Percentiles rank a stretch among this genome's conserved stretches.
Conservation (phyloP, 495 filamentous ascomycete genomes). For the Cercophora sp. region DNA sequence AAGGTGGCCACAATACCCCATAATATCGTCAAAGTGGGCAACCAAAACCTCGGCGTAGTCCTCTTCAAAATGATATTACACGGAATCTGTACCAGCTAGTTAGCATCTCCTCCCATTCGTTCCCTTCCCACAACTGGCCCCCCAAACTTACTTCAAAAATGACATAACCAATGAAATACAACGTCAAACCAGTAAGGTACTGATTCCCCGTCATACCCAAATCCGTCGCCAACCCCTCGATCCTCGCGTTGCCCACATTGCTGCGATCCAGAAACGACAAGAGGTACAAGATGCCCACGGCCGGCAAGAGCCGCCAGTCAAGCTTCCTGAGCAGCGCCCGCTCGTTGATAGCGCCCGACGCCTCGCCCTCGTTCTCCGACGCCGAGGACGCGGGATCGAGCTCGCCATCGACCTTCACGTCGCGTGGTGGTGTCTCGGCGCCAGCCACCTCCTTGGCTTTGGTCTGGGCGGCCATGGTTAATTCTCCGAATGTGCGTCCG, state of each 20-base stretch:
- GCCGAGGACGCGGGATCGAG: conserved; percentile 13
- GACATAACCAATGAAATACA: conserved; percentile 77
- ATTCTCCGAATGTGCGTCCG: too few relatives aligned
- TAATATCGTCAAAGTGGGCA: conserved; percentile 39
- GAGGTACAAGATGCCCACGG: conserved; percentile 64
- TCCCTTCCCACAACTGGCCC: too few relatives aligned
- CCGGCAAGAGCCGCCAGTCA: conserved; percentile 60
- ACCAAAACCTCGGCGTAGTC: conserved; percentile 61
- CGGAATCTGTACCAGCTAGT: conserved; percentile 47
- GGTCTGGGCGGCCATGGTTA: not conserved
- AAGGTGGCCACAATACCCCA: conserved; percentile 65
- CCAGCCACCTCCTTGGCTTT: not conserved
- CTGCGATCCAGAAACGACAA: conserved; percentile 72
- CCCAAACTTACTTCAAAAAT: conserved; percentile 41
- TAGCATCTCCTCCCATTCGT: too few relatives aligned
- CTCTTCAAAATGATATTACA: conserved; percentile 71
- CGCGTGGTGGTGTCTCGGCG: not conserved
- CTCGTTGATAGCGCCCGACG: conserved; percentile 48
- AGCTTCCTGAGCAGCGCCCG: conserved; percentile 61
- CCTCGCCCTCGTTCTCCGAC: conserved; percentile 22
- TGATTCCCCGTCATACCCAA: conserved; percentile 67
- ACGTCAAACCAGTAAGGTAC: conserved; percentile 65
- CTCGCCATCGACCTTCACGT: not conserved
- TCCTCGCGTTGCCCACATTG: conserved; percentile 57
- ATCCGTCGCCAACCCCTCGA: conserved; percentile 62